Percentiles rank a stretch among this genome's conserved stretches.
phyloP scores from a whole-genome alignment of 1,284 basidiomycete genomes.

The Marasmius fiardii region DNA sequence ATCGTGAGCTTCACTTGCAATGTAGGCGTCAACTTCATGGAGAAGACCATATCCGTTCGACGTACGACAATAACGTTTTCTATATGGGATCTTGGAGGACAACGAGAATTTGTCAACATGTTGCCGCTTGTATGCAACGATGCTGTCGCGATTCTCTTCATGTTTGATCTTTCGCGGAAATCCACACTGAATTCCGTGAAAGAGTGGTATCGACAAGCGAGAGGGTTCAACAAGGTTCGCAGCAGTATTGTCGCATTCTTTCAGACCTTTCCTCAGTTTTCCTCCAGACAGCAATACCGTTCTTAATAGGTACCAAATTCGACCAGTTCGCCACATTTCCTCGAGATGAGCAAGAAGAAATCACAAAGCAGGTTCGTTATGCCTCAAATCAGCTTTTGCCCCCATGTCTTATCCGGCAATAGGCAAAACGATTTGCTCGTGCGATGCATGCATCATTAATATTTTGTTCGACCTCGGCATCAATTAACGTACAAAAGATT shows the following conservation, averaged over 20 bases:
- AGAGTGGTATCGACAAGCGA: conserved; percentile 98
- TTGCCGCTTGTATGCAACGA: conserved; percentile 97
- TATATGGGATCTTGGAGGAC: conserved; percentile 98
- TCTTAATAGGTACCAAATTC: conserved; percentile 97
- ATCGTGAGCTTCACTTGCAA: conserved; percentile 3
- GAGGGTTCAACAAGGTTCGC: conserved; percentile 94
- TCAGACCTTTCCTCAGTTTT: background rate
- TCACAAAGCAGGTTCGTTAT: conserved; percentile 83
- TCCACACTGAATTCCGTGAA: conserved; percentile 97
- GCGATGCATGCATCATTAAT: conserved; percentile 99
- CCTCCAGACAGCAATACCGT: conserved; percentile 87
- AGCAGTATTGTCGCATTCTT: background rate
- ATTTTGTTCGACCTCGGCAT: conserved; percentile 96
- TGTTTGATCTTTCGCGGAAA: conserved; percentile 98
- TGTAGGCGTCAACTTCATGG: conserved; percentile 97
- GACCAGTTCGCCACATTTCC: conserved; percentile 96
- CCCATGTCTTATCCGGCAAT: conserved; percentile 9
- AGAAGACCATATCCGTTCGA: conserved; percentile 96
- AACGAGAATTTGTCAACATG: conserved; percentile 99
- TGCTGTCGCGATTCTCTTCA: conserved; percentile 97
- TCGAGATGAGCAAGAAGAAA: conserved; percentile 97
- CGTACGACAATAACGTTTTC: conserved; percentile 99
- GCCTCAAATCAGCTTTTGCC: conserved; percentile 6
- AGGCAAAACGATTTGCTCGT: conserved; percentile 94
- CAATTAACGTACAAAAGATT: conserved; percentile 99